Conservation (phyloP, 305 asterid species). For the Fraxinus latifolia region DNA sequence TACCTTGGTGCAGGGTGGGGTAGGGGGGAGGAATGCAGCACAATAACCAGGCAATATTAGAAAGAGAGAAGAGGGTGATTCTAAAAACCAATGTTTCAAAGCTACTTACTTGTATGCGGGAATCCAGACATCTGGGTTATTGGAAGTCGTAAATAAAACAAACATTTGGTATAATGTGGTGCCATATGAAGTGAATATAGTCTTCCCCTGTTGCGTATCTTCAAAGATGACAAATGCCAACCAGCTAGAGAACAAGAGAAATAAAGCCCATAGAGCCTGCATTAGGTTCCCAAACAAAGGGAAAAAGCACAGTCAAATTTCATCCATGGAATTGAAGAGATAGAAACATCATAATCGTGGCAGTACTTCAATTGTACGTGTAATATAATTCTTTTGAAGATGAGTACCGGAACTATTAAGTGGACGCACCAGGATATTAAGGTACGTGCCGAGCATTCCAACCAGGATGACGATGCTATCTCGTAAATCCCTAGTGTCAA, state of each 20-base stretch:
- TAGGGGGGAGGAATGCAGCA: background rate
- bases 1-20: background rate
- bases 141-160: slow-evolving; percentile 88
- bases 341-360: background rate
- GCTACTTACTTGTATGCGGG: slow-evolving; percentile 91
- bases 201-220: slow-evolving; percentile 87
- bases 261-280: slow-evolving; percentile 79
- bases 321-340: background rate
- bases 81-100: slow-evolving; percentile 4
- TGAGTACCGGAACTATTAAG: slow-evolving; percentile 10
- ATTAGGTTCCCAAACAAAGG: slow-evolving; percentile 19
- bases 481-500: slow-evolving; percentile 63
- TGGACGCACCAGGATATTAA: slow-evolving; percentile 77
- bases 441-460: slow-evolving; percentile 90
- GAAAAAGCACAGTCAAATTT: slow-evolving; percentile 14
- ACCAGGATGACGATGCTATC: slow-evolving; percentile 68
- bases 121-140: slow-evolving; percentile 98
- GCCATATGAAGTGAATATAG: slow-evolving; percentile 65
- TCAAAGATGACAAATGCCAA: slow-evolving; percentile 91
- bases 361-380: background rate
- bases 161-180: slow-evolving; percentile 80
- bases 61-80: slow-evolving; percentile 7
- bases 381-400: background rate
- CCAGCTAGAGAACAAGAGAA: slow-evolving; percentile 93
- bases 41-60: slow-evolving; percentile 16